Conservation (phyloP, 2,329 filamentous ascomycete genomes). For the Ambrosiella cleistominuta region DNA sequence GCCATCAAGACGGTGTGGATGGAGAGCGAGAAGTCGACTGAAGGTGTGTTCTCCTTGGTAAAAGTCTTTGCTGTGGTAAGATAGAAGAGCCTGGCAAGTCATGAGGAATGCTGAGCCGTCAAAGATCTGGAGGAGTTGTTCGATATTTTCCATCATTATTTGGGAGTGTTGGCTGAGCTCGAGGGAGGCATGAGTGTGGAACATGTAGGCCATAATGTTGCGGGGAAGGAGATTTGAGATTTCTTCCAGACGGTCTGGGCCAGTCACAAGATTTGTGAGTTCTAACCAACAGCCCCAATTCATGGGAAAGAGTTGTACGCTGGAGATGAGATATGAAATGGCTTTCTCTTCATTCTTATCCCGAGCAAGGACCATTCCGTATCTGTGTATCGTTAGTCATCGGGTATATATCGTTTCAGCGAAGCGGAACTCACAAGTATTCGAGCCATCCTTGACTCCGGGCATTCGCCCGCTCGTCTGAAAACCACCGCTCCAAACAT, state of each 20-base stretch:
- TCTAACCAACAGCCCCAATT: constrained; percentile 98
- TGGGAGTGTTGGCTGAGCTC: constrained; percentile 77
- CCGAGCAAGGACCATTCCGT: constrained; percentile 77
- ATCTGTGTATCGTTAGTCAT: constrained; percentile 26
- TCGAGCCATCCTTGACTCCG: constrained; percentile 83
- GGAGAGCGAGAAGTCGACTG: constrained; percentile 61
- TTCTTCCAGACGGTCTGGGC: constrained; percentile 65
- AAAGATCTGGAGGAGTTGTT: constrained; percentile 68
- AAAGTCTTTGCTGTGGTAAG: constrained; percentile 79
- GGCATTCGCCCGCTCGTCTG: constrained; percentile 43
- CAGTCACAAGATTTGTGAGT: constrained; percentile 61
- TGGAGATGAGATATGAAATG: constrained; percentile 70
- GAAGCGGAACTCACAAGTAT: constrained; percentile 37
- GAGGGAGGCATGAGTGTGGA: constrained; percentile 77
- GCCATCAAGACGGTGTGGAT: constrained; percentile 62
- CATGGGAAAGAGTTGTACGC: constrained; percentile 77
- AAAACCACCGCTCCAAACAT: constrained; percentile 67
- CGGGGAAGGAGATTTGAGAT: constrained; percentile 59
- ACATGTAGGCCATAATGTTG: constrained; percentile 86
- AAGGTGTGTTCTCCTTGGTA: constrained; percentile 49
- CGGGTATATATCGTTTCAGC: neutral
- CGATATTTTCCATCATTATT: constrained; percentile 40
- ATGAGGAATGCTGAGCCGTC: constrained; percentile 77
- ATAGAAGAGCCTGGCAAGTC: constrained; percentile 71
- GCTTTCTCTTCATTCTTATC: constrained; percentile 79